Conservation (phyloP, 345 rosid species). For the Populus pruinosa region DNA sequence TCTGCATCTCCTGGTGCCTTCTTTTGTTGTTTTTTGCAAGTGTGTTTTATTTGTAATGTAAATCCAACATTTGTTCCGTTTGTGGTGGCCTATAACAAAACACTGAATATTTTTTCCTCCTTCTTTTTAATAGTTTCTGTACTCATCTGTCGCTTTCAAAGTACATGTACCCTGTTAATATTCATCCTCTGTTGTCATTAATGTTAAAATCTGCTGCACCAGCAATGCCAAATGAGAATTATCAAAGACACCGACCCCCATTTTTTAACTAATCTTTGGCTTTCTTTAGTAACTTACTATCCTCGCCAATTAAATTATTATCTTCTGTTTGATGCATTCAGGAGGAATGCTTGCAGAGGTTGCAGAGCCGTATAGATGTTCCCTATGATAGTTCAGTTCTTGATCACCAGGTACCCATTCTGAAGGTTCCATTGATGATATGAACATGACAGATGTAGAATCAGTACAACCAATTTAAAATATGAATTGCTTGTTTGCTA, state of each 20-base stretch:
- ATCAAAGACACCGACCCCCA: neutral
- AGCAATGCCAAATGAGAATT: neutral
- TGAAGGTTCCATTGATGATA: neutral
- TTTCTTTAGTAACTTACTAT: neutral
- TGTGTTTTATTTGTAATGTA: neutral
- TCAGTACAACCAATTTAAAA: neutral
- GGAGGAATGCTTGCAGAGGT: constrained; percentile 88
- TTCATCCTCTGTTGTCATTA: neutral
- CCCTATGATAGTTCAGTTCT: constrained; percentile 59
- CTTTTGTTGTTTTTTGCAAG: neutral
- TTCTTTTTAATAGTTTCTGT: neutral
- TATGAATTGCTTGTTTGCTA: neutral
- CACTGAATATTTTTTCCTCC: neutral
- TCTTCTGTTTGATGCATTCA: constrained; percentile 26
- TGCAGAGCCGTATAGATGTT: constrained; percentile 85
- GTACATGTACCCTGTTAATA: neutral
- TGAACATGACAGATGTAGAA: neutral
- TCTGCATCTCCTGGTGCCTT: neutral
- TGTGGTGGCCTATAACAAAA: neutral
- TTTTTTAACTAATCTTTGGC: neutral
- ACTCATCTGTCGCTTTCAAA: neutral
- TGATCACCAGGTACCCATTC: constrained; percentile 1
- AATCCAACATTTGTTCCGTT: neutral
- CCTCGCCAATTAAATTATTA: neutral
- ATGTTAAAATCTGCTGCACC: neutral